Conservation (phyloP, 345 rosid genomes). For the Eucalyptus victrix region DNA sequence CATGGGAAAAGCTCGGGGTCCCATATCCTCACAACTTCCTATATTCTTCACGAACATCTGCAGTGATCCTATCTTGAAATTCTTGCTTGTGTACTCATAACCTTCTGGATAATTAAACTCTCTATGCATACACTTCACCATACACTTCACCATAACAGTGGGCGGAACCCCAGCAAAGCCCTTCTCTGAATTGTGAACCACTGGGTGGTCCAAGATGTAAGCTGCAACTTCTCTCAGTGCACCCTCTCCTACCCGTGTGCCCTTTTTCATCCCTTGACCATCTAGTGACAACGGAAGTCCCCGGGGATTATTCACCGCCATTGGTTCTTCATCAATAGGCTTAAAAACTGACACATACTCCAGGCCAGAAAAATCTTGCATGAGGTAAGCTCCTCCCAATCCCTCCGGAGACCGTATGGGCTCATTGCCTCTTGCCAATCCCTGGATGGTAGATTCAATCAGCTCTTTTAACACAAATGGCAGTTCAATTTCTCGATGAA, state of each 20-base stretch:
- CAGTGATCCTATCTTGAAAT: constrained; percentile 66
- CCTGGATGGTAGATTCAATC: constrained; percentile 46
- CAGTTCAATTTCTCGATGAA: constrained; percentile 20
- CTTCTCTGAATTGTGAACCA: constrained; percentile 13
- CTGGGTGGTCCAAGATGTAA: constrained; percentile 71
- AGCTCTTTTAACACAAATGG: constrained; percentile 35
- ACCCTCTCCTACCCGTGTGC: constrained; percentile 74
- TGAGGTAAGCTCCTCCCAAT: constrained; percentile 79
- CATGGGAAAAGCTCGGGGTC: constrained; percentile 54
- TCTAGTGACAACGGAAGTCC: constrained; percentile 45
- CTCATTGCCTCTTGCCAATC: constrained; percentile 49
- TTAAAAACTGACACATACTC: constrained; percentile 64
- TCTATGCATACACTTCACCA: constrained; percentile 68
- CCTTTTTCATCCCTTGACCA: constrained; percentile 88
- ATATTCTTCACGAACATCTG: constrained; percentile 65
- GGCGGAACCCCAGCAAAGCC: constrained; percentile 92
- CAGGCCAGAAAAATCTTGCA: constrained; percentile 63
- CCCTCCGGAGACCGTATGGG: constrained; percentile 71
- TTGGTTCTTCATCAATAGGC: constrained; percentile 86
- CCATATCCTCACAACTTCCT: constrained; percentile 94
- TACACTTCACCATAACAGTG: constrained; percentile 67
- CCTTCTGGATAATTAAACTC: constrained; percentile 62
- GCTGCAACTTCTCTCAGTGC: constrained; percentile 91
- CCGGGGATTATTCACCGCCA: constrained; percentile 73
- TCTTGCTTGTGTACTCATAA: constrained; percentile 17